Base-by-base conservation (phyloP, 2,329 filamentous ascomycete genomes). In the Plenodomus biglobosus region DNA sequence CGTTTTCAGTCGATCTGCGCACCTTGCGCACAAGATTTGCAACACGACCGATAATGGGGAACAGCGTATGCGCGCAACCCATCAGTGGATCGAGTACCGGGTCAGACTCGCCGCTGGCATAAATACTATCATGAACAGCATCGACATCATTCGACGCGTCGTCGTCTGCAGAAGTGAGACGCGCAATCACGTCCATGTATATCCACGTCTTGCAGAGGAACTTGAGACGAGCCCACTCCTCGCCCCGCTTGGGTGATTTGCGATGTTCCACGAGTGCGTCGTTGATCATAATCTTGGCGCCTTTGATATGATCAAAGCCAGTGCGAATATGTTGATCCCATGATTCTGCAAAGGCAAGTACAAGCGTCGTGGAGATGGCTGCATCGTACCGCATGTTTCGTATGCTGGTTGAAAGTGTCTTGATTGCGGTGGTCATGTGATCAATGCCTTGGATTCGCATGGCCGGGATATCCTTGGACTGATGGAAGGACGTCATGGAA, bases 161-260 rank as follows among this genome's bases (percentile, higher is more conserved):
- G 30, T 80, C 78, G 48, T 83, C 81, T 2, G 82, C 70, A 2
- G 84, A 84, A 0, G 85, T 88, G 40, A 89, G 72, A 13, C 85
- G 80, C 19, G 85, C 82, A 53, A 88, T 85, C 21, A 88, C 86
- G 64, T 88, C 85, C 80, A 88, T 85, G 60, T 88, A 89, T 7
- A 88, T 78, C 83, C 84, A 88, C 3, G 82, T 83, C 61, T 87
- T 88, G 70, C 84, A 86, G 16, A 89, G 73, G 58, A 88, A 88
- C 46, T 81, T 82, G 19, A 88, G 72, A 7, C 84, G 74, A 34
- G 76, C 72, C 55, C 66, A 64, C 39, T 71, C 68, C 18, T 69
- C 64, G 3, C 76, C 78, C n/a, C 61, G 63, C 41, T 73, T 59
- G 35, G 75, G 71, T 8, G 62, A 58, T 24, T 65, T 66, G 54